Evolutionary conservation across 2,329 filamentous ascomycete genomes (phyloP).

Genomic region (Ophiostoma sp.): DNA sequence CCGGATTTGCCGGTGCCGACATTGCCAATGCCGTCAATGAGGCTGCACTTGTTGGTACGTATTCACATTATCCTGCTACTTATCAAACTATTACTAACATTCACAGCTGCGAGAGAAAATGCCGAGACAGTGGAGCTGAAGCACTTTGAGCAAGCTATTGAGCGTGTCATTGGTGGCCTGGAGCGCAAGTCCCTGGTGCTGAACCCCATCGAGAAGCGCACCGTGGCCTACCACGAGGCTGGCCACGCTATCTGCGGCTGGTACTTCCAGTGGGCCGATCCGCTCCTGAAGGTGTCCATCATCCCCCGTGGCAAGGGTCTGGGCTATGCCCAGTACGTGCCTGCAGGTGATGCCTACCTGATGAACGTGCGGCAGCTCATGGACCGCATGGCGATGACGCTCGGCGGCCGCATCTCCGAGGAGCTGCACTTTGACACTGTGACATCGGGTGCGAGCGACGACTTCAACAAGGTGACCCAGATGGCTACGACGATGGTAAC

Average conservation of each 20-base stretch:
- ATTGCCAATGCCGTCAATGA: slow-evolving; percentile 99
- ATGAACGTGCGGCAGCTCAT: slow-evolving; percentile 95
- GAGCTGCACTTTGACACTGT: slow-evolving; percentile 96
- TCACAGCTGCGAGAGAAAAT: slow-evolving; percentile 70
- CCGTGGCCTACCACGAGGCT: slow-evolving; percentile 60
- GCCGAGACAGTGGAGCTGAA: slow-evolving; percentile 76
- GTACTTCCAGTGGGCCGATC: slow-evolving; percentile 96
- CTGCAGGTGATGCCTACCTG: slow-evolving; percentile 82
- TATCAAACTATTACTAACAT: slow-evolving; percentile 5
- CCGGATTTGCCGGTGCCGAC: slow-evolving; percentile 94
- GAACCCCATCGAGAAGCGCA: slow-evolving; percentile 81
- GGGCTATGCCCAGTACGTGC: slow-evolving; percentile 96
- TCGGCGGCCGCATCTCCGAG: slow-evolving; percentile 90
- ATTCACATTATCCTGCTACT: slow-evolving; percentile 1
- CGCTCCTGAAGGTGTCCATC: slow-evolving; percentile 95
- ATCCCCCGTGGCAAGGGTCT: slow-evolving; percentile 92
- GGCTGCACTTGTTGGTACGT: slow-evolving; percentile 86
- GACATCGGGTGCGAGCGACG: slow-evolving; percentile 88
- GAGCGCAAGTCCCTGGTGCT: slow-evolving; percentile 97
- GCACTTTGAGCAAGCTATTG: slow-evolving; percentile 96
- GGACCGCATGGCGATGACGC: slow-evolving; percentile 99
- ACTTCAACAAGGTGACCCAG: slow-evolving; percentile 96
- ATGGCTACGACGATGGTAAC: slow-evolving; percentile 98
- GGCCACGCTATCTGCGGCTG: slow-evolving; percentile 98
- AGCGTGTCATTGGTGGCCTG: slow-evolving; percentile 90